A percentile compares a stretch with the other conserved stretches of the same genome.
phyloP scores from a whole-genome alignment of 1,284 basidiomycete species.

The Stygiomarasmius scandens region DNA sequence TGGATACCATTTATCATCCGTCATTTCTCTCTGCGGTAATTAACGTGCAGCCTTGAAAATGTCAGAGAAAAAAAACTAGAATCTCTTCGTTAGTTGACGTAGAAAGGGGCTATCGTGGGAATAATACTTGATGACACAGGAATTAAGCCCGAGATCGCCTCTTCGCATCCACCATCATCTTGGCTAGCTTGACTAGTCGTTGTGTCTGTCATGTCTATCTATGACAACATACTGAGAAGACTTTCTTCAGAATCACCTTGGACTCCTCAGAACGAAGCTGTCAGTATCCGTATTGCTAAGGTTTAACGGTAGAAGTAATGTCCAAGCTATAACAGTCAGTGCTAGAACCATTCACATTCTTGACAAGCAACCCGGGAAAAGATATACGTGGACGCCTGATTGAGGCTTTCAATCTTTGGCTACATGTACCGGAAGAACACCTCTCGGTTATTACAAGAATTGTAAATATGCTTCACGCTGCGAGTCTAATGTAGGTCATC shows the following conservation, averaged over 20 bases:
- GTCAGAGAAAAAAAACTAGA: no score
- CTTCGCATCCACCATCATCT: neutral
- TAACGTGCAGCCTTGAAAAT: no score
- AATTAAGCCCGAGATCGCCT: no score
- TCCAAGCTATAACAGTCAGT: conserved; percentile 47
- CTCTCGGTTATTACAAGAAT: conserved; percentile 77
- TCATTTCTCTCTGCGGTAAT: no score
- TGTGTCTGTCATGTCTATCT: conserved; percentile 9
- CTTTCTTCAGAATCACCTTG: conserved; percentile 30
- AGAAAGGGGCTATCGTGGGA: no score
- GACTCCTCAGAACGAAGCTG: conserved; percentile 29
- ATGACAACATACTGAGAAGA: conserved; percentile 30
- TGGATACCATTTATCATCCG: no score
- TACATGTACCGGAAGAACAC: conserved; percentile 77
- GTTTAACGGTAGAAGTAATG: neutral
- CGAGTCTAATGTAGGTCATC: conserved; percentile 80
- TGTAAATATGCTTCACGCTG: conserved; percentile 93
- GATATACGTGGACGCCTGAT: conserved; percentile 91
- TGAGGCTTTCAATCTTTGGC: conserved; percentile 94
- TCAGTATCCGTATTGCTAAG: conserved; percentile 12
- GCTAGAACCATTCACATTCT: conserved; percentile 90
- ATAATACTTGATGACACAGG: no score
- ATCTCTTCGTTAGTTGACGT: no score
- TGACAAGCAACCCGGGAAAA: conserved; percentile 87
- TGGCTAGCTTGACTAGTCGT: neutral